Percentiles rank a stretch among this genome's conserved stretches.
Conservation (phyloP, 768 basidiomycete species). For the Suillus americanus region DNA sequence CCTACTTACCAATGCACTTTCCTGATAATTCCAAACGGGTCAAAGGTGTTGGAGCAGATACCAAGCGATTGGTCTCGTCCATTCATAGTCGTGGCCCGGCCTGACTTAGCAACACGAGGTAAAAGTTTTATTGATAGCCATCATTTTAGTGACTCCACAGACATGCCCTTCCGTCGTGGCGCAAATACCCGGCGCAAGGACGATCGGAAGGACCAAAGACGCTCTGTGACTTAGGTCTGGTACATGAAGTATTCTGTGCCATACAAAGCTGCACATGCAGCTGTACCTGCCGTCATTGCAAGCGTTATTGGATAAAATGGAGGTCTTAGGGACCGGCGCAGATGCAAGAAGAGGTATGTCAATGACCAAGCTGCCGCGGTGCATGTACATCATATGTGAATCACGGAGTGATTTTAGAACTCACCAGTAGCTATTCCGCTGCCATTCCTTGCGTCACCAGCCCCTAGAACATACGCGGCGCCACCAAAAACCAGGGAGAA, state of each 20-base stretch:
- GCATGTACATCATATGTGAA: not conserved
- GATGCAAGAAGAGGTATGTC: conserved; percentile 42
- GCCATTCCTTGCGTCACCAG: conserved; percentile 43
- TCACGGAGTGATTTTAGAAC: not conserved
- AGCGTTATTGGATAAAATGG: conserved; percentile 36
- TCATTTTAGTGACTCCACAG: not conserved
- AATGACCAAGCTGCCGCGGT: conserved; percentile 42
- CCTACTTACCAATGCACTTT: not conserved
- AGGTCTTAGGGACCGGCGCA: conserved; percentile 29
- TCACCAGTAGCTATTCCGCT: conserved; percentile 40
- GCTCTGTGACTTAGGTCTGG: conserved; percentile 13
- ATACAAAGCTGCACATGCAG: conserved; percentile 27
- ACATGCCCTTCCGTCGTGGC: not conserved
- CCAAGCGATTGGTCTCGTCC: not conserved
- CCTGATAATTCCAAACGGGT: not conserved
- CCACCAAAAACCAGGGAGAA: conserved; percentile 45
- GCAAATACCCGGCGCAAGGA: not conserved
- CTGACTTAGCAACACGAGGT: not conserved
- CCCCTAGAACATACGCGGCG: conserved; percentile 40
- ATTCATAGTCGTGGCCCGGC: not conserved
- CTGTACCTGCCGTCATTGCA: conserved; percentile 30
- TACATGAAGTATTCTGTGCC: conserved; percentile 30
- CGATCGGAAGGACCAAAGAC: not conserved
- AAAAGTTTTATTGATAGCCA: not conserved
- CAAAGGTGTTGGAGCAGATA: not conserved